A percentile compares a stretch with the other conserved stretches of the same genome.
Conservation (phyloP, 2,329 filamentous ascomycete genomes). For the Chrysoporthe austroafricana region DNA sequence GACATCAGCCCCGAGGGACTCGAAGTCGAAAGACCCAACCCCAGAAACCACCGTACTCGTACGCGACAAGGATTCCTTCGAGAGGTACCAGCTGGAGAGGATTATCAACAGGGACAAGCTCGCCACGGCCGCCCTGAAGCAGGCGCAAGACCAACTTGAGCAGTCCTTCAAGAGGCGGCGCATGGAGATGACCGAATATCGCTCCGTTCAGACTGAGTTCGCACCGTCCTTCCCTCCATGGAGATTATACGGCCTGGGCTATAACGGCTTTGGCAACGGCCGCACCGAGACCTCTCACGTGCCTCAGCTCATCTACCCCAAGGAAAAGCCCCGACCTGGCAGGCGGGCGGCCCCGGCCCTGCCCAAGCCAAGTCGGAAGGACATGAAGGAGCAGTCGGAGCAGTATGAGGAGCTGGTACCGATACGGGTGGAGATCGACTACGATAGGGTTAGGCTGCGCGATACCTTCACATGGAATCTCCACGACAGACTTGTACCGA, state of each 20-base stretch:
- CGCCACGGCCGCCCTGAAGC: constrained; percentile 55
- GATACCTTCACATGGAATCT: constrained; percentile 99
- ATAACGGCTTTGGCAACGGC: constrained; percentile 87
- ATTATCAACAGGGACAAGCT: constrained; percentile 59
- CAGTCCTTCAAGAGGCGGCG: constrained; percentile 65
- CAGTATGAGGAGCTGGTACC: constrained; percentile 91
- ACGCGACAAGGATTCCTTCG: constrained; percentile 61
- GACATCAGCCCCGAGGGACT: constrained; percentile 24
- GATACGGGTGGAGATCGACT: constrained; percentile 88
- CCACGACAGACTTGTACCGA: constrained; percentile 81
- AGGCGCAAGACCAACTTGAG: constrained; percentile 57
- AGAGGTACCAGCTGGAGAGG: constrained; percentile 57
- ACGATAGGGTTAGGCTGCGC: constrained; percentile 92
- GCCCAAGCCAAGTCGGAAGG: constrained; percentile 72
- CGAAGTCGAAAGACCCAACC: constrained; percentile 36
- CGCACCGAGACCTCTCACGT: constrained; percentile 73
- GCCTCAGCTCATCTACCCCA: constrained; percentile 77
- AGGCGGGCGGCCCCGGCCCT: constrained; percentile 74
- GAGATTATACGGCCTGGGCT: constrained; percentile 73
- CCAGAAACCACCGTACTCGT: constrained; percentile 34
- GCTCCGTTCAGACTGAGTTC: constrained; percentile 59
- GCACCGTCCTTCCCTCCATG: constrained; percentile 59
- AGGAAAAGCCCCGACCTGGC: constrained; percentile 74
- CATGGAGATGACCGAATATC: constrained; percentile 72
- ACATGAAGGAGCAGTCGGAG: constrained; percentile 84